A percentile compares a stretch with the other conserved stretches of the same genome.
Conservation (phyloP, 139 green algal species). For the Chlamydomonas incerta region DNA sequence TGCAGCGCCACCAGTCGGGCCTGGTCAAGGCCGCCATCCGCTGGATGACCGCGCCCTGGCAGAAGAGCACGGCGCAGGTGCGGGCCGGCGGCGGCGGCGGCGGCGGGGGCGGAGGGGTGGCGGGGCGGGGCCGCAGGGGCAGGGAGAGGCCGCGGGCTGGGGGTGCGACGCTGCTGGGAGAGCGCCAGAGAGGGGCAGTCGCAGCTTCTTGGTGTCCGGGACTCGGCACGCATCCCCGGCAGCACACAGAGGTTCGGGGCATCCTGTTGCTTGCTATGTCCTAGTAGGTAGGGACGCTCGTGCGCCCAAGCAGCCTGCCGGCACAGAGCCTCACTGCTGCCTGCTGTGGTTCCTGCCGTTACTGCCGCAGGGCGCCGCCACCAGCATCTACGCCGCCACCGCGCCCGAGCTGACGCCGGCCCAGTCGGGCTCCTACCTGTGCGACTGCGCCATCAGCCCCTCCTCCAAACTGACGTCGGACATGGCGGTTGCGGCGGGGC, state of each 20-base stretch:
- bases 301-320: no score
- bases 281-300: no score
- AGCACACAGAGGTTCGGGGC: no score
- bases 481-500: slow-evolving; percentile 11
- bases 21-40: not conserved
- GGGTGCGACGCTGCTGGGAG: no score
- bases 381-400: slow-evolving; percentile 54
- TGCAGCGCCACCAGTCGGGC: slow-evolving; percentile 29
- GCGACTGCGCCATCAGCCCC: slow-evolving; percentile 37
- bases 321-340: no score
- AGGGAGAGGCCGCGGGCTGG: not conserved
- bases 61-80: slow-evolving; percentile 1
- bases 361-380: slow-evolving; percentile 59
- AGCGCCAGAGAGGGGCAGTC: no score
- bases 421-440: slow-evolving; percentile 48
- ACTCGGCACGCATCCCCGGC: no score
- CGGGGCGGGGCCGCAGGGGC: no score
- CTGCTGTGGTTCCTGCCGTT: no score
- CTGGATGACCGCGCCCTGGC: not conserved
- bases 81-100: not conserved
- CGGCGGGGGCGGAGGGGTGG: not conserved
- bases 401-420: not conserved
- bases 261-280: no score
- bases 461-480: slow-evolving; percentile 11
- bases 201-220: no score